These are phyloP conservation scores for Vaccinium macrocarpon DNA, from an alignment of 148 eudicot species.

Conservation along the genomic window DNA sequence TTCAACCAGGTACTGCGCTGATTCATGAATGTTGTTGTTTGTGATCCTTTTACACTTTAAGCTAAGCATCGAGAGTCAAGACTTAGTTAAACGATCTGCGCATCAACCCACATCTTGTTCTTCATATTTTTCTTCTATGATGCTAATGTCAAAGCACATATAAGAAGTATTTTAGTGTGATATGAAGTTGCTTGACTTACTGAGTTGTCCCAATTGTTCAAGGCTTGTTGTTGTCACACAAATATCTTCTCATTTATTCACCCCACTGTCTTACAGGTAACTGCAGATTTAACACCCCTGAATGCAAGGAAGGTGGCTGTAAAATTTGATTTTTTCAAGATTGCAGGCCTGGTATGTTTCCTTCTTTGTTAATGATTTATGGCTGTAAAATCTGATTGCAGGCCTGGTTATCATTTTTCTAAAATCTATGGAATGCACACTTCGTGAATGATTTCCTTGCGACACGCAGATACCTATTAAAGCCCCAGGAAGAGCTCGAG, in stretches of 20 bases:
- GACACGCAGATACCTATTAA: slow-evolving; percentile 74
- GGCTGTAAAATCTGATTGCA: background rate
- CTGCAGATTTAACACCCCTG: slow-evolving; percentile 83
- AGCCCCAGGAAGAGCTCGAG: slow-evolving; percentile 82
- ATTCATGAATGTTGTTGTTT: slow-evolving; percentile 2
- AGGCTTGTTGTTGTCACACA: background rate
- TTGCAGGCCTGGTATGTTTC: slow-evolving; percentile 71
- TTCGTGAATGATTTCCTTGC: slow-evolving; percentile 4
- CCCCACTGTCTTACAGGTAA: slow-evolving; percentile 49
- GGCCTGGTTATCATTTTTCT: background rate
- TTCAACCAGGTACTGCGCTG: slow-evolving; percentile 39
- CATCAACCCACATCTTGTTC: background rate
- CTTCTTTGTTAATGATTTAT: background rate
- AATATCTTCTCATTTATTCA: background rate
- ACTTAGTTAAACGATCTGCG: background rate
- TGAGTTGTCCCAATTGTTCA: background rate
- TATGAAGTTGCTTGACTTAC: background rate
- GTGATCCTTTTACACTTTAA: background rate
- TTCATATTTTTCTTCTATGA: background rate
- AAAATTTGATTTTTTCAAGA: slow-evolving; percentile 83
- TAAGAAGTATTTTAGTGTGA: background rate
- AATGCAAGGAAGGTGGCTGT: slow-evolving; percentile 90
- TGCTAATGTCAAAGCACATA: background rate
- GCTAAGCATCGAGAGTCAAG: background rate
- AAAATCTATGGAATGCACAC: background rate